Percentiles rank a stretch among this genome's conserved stretches.
These are phyloP conservation scores for Lycium ferocissimum DNA, from an alignment of 257 asterid genomes.

Conservation along the genomic window DNA sequence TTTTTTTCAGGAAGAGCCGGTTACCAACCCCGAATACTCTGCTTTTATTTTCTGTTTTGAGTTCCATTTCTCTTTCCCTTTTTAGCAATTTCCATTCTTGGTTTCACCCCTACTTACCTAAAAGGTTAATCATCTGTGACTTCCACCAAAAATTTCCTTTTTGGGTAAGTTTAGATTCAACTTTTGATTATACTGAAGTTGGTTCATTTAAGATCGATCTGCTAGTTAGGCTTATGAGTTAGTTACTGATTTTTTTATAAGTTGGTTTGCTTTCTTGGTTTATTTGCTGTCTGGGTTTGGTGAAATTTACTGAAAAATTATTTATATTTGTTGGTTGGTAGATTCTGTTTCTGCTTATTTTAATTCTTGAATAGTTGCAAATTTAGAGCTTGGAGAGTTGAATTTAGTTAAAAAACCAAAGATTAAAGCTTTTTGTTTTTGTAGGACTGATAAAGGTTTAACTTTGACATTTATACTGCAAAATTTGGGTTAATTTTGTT, in stretches of 20 bases:
- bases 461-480: conserved; percentile 5
- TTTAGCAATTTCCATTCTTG: conserved; percentile 20
- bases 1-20: conserved; percentile 1
- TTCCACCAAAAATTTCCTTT: not conserved
- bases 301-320: not conserved
- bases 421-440: not conserved
- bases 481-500: conserved; percentile 35
- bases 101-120: not conserved
- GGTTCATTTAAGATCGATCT: not conserved
- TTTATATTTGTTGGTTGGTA: not conserved
- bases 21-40: conserved; percentile 10
- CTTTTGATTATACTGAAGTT: not conserved
- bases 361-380: not conserved
- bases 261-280: not conserved
- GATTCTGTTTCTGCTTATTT: not conserved
- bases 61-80: not conserved
- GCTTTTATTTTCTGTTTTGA: not conserved
- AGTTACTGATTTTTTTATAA: not conserved
- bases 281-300: not conserved
- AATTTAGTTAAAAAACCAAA: no score
- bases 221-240: not conserved
- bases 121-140: not conserved
- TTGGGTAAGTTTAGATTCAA: not conserved
- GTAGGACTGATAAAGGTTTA: not conserved
- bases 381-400: conserved; percentile 1